A percentile compares a stretch with the other conserved stretches of the same genome.
These are phyloP conservation scores for Lachancea thermotolerans DNA, from an alignment of 805 yeast genomes.

Conservation along the genomic window DNA sequence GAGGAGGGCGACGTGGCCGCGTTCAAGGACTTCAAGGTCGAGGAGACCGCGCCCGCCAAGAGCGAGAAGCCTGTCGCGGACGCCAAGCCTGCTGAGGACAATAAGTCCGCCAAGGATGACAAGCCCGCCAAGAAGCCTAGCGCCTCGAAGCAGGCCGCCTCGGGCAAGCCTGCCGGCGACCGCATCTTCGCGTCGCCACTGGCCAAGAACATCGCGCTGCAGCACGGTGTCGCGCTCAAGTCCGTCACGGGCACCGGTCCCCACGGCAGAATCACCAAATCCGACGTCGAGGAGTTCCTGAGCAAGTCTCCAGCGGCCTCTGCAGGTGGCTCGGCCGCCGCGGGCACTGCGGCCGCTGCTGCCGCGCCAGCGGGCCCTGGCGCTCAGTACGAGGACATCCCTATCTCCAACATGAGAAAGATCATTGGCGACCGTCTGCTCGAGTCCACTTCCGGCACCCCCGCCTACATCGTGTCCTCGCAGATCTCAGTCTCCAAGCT, in stretches of 20 bases:
- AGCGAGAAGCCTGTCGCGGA: slow-evolving; percentile 29
- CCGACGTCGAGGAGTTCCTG: slow-evolving; percentile 75
- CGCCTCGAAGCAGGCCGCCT: slow-evolving; percentile 12
- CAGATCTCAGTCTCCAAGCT: slow-evolving; percentile 81
- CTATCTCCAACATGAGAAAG: slow-evolving; percentile 87
- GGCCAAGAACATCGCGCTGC: slow-evolving; percentile 89
- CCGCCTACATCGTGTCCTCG: slow-evolving; percentile 89
- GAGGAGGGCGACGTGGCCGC: slow-evolving; percentile 78
- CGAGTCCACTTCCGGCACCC: slow-evolving; percentile 78
- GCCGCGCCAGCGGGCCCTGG: slow-evolving; percentile 40
- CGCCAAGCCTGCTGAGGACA: slow-evolving; percentile 26
- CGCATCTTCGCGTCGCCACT: slow-evolving; percentile 91
- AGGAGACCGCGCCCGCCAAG: slow-evolving; percentile 39
- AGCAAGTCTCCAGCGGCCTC: slow-evolving; percentile 29
- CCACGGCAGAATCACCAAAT: slow-evolving; percentile 85
- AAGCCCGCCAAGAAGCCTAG: slow-evolving; percentile 14
- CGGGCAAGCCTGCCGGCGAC: slow-evolving; percentile 41
- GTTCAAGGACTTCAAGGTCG: slow-evolving; percentile 79
- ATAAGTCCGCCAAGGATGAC: slow-evolving; percentile 10
- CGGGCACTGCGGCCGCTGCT: slow-evolving; percentile 21
- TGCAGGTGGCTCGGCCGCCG: slow-evolving; percentile 8
- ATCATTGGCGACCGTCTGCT: slow-evolving; percentile 85
- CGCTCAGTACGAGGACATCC: slow-evolving; percentile 66
- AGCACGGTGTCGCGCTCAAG: slow-evolving; percentile 82
- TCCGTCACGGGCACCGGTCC: slow-evolving; percentile 91